Conservation (phyloP, 2,329 filamentous ascomycete species). For the Tolypocladium guangdongense region DNA sequence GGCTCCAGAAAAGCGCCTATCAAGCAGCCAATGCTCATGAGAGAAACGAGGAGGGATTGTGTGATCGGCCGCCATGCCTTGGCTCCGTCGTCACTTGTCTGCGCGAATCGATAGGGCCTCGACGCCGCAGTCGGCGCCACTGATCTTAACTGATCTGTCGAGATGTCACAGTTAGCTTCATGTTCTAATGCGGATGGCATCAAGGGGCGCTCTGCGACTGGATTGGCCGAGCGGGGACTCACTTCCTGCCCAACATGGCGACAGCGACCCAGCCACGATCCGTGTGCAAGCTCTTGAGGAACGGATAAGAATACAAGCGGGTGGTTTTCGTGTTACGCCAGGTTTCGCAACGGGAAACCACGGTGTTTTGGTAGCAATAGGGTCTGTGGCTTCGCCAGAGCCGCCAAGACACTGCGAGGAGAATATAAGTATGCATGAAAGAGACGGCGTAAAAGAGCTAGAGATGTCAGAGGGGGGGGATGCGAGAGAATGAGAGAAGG, state of each 20-base stretch:
- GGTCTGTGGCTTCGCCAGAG: too few relatives aligned
- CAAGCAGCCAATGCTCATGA: slow-evolving; percentile 45
- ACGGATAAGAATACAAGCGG: background rate
- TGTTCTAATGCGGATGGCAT: background rate
- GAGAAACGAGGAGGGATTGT: slow-evolving; percentile 41
- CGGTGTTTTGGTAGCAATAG: too few relatives aligned
- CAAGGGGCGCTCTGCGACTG: background rate
- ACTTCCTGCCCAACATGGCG: slow-evolving; percentile 2
- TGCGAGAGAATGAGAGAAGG: too few relatives aligned
- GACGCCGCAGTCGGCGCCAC: slow-evolving; percentile 29
- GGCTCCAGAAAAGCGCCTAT: slow-evolving; percentile 42
- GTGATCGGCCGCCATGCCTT: slow-evolving; percentile 29
- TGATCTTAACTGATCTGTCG: slow-evolving; percentile 27
- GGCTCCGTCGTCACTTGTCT: slow-evolving; percentile 26
- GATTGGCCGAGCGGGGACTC: background rate
- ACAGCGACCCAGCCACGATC: background rate
- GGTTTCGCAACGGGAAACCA: too few relatives aligned
- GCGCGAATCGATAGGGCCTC: slow-evolving; percentile 42
- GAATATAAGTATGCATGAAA: too few relatives aligned
- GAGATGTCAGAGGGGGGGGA: too few relatives aligned
- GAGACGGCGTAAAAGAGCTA: too few relatives aligned
- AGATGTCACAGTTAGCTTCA: background rate
- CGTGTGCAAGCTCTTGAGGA: background rate
- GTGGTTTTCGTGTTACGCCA: too few relatives aligned
- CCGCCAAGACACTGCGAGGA: too few relatives aligned